Conservation (phyloP, 179 eudicot species). For the Spinacia oleracea region DNA sequence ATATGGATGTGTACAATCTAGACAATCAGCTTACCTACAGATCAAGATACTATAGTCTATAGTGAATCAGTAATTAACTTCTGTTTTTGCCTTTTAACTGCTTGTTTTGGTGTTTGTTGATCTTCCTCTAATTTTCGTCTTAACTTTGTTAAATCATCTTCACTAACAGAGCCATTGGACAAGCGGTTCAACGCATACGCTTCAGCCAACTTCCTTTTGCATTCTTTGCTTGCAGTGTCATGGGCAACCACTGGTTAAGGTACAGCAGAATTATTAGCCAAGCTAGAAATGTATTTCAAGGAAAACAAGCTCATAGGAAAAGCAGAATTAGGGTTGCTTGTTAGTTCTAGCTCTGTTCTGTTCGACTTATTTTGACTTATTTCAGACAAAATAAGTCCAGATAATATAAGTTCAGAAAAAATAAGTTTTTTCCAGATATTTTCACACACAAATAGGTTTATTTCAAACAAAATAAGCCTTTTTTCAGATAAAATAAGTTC, state of each 20-base stretch:
- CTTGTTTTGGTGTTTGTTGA: slow-evolving; percentile 34
- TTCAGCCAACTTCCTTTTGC: slow-evolving; percentile 67
- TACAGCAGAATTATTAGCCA: slow-evolving; percentile 9
- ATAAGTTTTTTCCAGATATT: too few species aligned
- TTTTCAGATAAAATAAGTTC: too few species aligned
- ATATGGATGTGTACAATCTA: neutral
- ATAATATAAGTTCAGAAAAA: too few species aligned
- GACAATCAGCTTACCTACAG: neutral
- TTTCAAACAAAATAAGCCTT: too few species aligned
- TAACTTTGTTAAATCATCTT: slow-evolving; percentile 54
- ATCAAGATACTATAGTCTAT: neutral
- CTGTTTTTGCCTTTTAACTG: slow-evolving; percentile 47
- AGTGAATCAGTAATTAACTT: slow-evolving; percentile 26
- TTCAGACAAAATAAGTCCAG: too few species aligned
- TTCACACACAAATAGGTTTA: too few species aligned
- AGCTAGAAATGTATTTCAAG: neutral
- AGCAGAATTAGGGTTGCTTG: too few species aligned
- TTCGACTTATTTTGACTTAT: too few species aligned
- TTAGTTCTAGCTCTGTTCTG: too few species aligned
- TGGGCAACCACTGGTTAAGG: slow-evolving; percentile 59
- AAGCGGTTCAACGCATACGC: slow-evolving; percentile 76
- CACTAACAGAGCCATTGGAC: slow-evolving; percentile 56
- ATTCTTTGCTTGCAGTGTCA: slow-evolving; percentile 79
- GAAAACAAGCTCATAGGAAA: neutral
- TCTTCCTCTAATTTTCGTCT: slow-evolving; percentile 59